These are phyloP conservation scores for Fusarium mangiferae DNA, from an alignment of 2,329 filamentous ascomycete genomes.

Conservation along the genomic window DNA sequence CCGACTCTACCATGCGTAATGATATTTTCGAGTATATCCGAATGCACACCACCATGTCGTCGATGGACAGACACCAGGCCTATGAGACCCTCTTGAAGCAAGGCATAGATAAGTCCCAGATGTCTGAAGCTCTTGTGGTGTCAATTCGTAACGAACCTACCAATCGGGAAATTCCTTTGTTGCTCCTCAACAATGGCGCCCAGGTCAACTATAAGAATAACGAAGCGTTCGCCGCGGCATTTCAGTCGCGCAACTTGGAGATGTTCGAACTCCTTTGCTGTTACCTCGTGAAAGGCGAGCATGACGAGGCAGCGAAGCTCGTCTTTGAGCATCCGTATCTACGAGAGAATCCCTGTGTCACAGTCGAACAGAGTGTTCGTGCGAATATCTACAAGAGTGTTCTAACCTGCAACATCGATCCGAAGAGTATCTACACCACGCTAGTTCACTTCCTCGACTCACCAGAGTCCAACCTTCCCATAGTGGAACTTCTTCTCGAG, in stretches of 20 bases:
- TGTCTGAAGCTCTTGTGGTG: background rate
- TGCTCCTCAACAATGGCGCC: slow-evolving; percentile 2
- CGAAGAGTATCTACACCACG: background rate
- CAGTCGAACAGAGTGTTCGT: background rate
- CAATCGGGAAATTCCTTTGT: background rate
- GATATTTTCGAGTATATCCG: background rate
- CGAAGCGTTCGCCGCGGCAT: background rate
- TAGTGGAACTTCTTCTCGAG: slow-evolving; percentile 7
- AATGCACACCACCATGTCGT: background rate
- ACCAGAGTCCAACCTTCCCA: rapidly evolving
- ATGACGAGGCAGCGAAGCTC: background rate
- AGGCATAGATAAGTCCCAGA: background rate
- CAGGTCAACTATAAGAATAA: background rate
- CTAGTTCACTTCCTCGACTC: background rate
- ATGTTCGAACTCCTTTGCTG: background rate
- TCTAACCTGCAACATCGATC: background rate
- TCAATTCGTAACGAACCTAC: background rate
- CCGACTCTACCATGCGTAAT: background rate
- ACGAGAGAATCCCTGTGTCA: background rate
- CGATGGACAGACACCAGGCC: background rate
- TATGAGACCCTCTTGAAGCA: background rate
- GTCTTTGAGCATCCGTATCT: slow-evolving; percentile 5
- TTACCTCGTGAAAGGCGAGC: background rate
- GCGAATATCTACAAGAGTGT: slow-evolving; percentile 4
- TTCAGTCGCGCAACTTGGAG: background rate